Evolutionary conservation across 768 basidiomycete genomes (phyloP), one percentile per base, ranked within the genome.

Genomic region (Suillus clintonianus): DNA sequence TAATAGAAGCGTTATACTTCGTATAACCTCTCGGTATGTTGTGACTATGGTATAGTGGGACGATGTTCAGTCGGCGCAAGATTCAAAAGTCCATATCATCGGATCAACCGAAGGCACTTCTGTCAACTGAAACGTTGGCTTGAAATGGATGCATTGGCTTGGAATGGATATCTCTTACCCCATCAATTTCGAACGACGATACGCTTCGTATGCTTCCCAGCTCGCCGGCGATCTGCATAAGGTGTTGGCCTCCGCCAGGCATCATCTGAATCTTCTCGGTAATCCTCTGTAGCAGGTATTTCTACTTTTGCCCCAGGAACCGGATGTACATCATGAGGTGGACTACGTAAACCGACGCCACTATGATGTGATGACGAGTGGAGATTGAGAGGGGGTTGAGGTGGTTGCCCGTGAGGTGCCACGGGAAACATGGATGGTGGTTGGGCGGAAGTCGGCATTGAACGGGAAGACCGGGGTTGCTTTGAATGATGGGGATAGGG

Each of bases 151-250:
- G 43, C 4, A 30, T 11, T 22, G 6, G 5, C 32, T 54, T 45
- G 0, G 17, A 2, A 65, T 62, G 60, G 53, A 34, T 56, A 68
- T 19, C 37, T 22, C 61, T 45, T 30, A 62, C 13, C 13, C 30
- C 19, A 64, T 74, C 63, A 77, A 43, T 47, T 65, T 54, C 84
- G 77, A 63, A 89, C 86, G 65, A 92, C 85, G 39, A 92, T 86
- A 60, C 91, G 84, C 70, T 81, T 82, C 27, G 91, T 92, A 72
- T 92, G 91, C 73, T 93, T 93, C 57, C 91, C 91, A 59, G 91
- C 91, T 62, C 91, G 81, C 61, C 91, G 80, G 27, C 91, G 85
- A 72, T 91, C 90, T 45, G 85, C 83, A 69, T 89, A 87, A 24
- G 91, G 90, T 75, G 87, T 91, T 1, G 90, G 89, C 50, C 84